Conservation (phyloP, 116 monocot genomes). For the Iris pallida region DNA sequence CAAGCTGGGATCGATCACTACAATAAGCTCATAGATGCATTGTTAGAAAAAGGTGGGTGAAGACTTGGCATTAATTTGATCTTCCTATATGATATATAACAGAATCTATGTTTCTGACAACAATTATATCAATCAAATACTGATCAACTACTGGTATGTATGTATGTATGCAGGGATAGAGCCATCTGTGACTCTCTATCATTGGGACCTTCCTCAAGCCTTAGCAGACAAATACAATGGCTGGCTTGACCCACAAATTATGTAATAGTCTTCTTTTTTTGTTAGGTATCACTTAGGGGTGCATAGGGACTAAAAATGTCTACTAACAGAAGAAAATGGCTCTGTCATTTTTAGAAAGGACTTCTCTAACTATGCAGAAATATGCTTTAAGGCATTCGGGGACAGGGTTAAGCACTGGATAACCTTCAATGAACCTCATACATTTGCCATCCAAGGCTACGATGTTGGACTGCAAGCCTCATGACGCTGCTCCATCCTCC, state of each 20-base stretch:
- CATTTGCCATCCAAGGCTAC: constrained; percentile 72
- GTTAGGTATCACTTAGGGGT: too few species aligned
- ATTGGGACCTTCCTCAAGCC: constrained; percentile 97
- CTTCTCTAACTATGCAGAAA: constrained; percentile 59
- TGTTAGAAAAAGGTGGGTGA: constrained; percentile 59
- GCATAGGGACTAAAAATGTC: too few species aligned
- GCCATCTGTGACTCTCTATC: constrained; percentile 91
- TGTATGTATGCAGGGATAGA: constrained; percentile 55
- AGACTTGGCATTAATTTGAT: neutral
- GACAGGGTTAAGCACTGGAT: constrained; percentile 93
- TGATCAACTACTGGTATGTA: too few species aligned
- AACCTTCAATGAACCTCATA: constrained; percentile 87
- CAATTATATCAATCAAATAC: neutral
- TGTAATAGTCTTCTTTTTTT: constrained; percentile 31
- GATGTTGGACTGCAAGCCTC: constrained; percentile 84
- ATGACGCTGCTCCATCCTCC: constrained; percentile 75
- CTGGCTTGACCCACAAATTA: constrained; percentile 78
- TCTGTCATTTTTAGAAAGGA: constrained; percentile 39
- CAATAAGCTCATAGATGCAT: constrained; percentile 60
- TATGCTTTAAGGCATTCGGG: constrained; percentile 72
- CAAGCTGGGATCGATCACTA: constrained; percentile 72
- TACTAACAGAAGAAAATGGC: too few species aligned
- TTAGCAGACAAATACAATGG: constrained; percentile 81
- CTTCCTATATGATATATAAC: too few species aligned
- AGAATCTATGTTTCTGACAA: neutral